A percentile compares a stretch with the other conserved stretches of the same genome.
Evolutionary conservation across 352 stramenopile genomes (phyloP).

Genomic region (Phytopythium mirpurense): DNA sequence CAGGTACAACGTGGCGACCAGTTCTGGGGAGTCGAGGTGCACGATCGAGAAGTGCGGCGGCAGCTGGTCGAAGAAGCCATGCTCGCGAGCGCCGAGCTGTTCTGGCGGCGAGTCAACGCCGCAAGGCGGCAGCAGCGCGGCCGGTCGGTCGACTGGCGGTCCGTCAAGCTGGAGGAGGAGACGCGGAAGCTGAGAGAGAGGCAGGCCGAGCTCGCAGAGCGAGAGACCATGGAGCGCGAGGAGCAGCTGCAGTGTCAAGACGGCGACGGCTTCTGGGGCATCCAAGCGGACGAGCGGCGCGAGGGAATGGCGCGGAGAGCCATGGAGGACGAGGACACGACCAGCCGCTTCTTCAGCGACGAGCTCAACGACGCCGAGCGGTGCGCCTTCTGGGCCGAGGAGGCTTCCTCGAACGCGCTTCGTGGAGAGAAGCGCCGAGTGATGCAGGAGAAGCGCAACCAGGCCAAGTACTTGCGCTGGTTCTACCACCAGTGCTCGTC

Average conservation of each 20-base stretch:
- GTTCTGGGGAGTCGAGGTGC: constrained; percentile 48
- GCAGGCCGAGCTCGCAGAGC: constrained; percentile 21
- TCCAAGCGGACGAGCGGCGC: constrained; percentile 42
- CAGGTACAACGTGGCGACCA: constrained; percentile 38
- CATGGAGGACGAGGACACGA: constrained; percentile 32
- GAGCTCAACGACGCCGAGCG: constrained; percentile 22
- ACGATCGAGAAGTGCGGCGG: constrained; percentile 34
- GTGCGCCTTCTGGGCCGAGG: constrained; percentile 24
- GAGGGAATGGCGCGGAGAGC: constrained; percentile 23
- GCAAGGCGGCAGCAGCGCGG: constrained; percentile 11
- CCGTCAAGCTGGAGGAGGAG: constrained; percentile 17
- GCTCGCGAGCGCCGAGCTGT: constrained; percentile 26
- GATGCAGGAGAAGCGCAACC: constrained; percentile 31
- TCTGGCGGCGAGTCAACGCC: constrained; percentile 37
- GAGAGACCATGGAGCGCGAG: constrained; percentile 25
- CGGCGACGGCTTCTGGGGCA: constrained; percentile 55
- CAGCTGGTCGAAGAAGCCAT: constrained; percentile 39
- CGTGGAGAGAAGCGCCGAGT: constrained; percentile 14
- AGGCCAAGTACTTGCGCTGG: constrained; percentile 51
- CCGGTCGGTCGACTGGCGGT: constrained; percentile 8
- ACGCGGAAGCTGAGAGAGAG: constrained; percentile 14
- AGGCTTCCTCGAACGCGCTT: constrained; percentile 15
- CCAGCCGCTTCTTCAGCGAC: constrained; percentile 28
- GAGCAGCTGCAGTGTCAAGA: constrained; percentile 39
- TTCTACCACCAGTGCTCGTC: constrained; percentile 52